These are phyloP conservation scores for Botrytis cinerea DNA, from an alignment of 2,329 filamentous ascomycete genomes.

Conservation along the genomic window DNA sequence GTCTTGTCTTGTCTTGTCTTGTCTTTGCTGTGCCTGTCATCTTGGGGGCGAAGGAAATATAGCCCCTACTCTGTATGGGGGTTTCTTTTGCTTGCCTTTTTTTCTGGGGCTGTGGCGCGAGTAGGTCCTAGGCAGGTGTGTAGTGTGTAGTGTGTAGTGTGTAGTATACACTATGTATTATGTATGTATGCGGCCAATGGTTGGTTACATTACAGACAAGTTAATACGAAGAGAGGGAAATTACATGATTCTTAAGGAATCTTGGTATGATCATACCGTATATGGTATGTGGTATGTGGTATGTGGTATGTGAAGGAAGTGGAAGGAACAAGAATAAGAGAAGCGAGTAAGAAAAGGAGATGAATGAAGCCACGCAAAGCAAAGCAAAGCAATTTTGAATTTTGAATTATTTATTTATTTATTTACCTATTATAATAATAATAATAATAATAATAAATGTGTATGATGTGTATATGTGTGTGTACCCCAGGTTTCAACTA, in stretches of 20 bases:
- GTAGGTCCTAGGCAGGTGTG: too few relatives aligned
- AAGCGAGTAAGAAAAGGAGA: neutral
- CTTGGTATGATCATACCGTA: neutral
- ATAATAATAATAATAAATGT: neutral
- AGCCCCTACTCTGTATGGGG: neutral
- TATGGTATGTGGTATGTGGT: too few relatives aligned
- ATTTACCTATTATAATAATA: neutral
- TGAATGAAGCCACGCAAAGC: neutral
- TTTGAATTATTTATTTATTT: too few relatives aligned
- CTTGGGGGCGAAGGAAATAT: neutral
- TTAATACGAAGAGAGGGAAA: conserved; percentile 7
- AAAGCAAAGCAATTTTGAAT: too few relatives aligned
- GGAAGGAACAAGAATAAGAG: too few relatives aligned
- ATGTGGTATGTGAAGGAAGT: too few relatives aligned
- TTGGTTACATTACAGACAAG: conserved; percentile 5
- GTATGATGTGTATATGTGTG: neutral
- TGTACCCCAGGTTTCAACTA: neutral
- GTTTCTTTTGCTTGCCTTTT: neutral
- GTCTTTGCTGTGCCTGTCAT: conserved; percentile 8
- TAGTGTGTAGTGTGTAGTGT: too few relatives aligned
- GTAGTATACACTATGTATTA: neutral
- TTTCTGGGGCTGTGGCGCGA: neutral
- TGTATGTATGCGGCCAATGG: conserved; percentile 9
- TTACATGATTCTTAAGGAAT: neutral
- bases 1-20: conserved; percentile 15